Evolutionary conservation across 108 stramenopile genomes (phyloP), one percentile per base, ranked within the genome.

Genomic region (Discostella stelligeroides): DNA sequence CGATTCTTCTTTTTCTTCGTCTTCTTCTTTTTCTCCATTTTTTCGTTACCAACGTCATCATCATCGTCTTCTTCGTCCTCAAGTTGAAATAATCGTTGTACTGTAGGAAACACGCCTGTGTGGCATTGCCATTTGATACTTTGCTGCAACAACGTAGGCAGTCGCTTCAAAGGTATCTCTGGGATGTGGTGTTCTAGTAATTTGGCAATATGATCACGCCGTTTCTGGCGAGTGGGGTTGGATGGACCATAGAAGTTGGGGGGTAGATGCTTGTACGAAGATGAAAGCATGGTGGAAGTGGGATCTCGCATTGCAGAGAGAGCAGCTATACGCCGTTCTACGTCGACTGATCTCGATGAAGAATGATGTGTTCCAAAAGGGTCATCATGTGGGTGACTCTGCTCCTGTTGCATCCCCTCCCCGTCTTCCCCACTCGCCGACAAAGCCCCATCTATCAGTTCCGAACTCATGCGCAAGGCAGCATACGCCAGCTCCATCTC

Each of bases 41-140:
- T 58, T 72, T 83, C 50, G 68, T 69, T 5, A 29, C 68, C 60
- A 38, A 69, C 14, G 21, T 63, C 39, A 2, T 39, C 69, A 18
- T 63, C 61, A 57, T 66, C 40, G 41, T 34, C 43, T 28, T 27
- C 69, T 50, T 79, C 74, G 7, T 83, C 81, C 15, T 69, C 61
- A 7, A 78, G 60, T 29, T 66, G 63, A 49, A 43, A 55, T 40
- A 70, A 68, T 23, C 45, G 43, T 67, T 85, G 43, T 10, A 87
- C 77, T 18, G 68, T 76, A 7, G 91, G 90, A 51, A 89, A 68
- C 47, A 72, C 58, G 15, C 91, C 94, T 1, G 87, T 89, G 67
- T 85, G 73, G 40, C 75, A 73, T 66, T 96, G 97, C 88, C 89
- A 98, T 63, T 94, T 88, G 18, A 96, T 70, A 1, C 96, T 95